A percentile compares a stretch with the other conserved stretches of the same genome.
Conservation (phyloP, 306 rosid species). For the Glycine latifolia region DNA sequence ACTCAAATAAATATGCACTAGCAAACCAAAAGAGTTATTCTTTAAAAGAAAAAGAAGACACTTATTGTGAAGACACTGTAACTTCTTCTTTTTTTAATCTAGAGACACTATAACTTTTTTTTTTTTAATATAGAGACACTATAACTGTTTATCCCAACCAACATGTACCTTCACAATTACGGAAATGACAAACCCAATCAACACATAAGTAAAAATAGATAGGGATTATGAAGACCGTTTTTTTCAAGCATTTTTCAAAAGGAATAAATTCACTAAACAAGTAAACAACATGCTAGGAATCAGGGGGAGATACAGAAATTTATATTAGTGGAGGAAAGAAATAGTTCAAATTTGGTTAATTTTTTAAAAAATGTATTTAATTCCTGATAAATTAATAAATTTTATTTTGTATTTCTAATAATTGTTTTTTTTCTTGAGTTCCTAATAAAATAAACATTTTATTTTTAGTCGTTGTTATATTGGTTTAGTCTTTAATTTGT, state of each 20-base stretch:
- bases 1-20: neutral
- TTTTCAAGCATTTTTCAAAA: neutral
- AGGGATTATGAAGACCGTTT: neutral
- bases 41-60: too few relatives aligned
- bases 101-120: neutral
- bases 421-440: too few relatives aligned
- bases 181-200: neutral
- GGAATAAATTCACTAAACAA: slow-evolving; percentile 14
- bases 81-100: neutral
- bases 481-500: too few relatives aligned
- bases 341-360: too few relatives aligned
- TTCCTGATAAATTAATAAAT: too few relatives aligned
- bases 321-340: too few relatives aligned
- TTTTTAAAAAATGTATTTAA: too few relatives aligned
- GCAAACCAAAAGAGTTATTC: neutral
- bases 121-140: neutral
- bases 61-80: too few relatives aligned
- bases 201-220: neutral
- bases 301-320: too few relatives aligned
- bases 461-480: too few relatives aligned
- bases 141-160: neutral
- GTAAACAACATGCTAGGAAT: neutral
- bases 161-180: neutral
- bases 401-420: too few relatives aligned
- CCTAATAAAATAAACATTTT: too few relatives aligned